Percentiles rank a stretch among this genome's conserved stretches.
Conservation (phyloP, 768 basidiomycete genomes). For the Termitomyces sp. region DNA sequence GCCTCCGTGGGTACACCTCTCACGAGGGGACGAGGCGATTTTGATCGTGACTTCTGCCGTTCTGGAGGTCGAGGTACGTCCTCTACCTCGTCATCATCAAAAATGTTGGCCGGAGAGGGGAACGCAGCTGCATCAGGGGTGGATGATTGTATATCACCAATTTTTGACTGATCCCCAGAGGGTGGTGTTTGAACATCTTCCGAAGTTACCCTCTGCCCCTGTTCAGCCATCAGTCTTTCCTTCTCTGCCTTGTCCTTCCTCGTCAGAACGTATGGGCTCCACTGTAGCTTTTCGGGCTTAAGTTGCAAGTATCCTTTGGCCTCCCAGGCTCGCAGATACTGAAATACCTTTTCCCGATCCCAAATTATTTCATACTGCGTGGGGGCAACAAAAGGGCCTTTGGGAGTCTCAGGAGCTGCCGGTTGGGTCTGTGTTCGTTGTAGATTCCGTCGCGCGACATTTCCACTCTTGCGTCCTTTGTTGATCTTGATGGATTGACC, state of each 20-base stretch:
- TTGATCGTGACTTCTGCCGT: constrained; percentile 4
- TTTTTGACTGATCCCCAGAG: background rate
- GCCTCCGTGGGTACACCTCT: constrained; percentile 1
- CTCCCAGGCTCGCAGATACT: constrained; percentile 66
- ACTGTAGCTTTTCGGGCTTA: constrained; percentile 83
- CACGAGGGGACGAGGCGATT: constrained; percentile 4
- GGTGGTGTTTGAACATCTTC: background rate
- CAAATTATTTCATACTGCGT: constrained; percentile 71
- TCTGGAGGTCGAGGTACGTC: constrained; percentile 12
- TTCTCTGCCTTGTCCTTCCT: constrained; percentile 15
- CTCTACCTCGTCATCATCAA: constrained; percentile 18
- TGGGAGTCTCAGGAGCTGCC: constrained; percentile 31
- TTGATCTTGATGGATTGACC: constrained; percentile 74
- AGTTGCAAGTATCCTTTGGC: constrained; percentile 72
- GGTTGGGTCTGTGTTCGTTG: constrained; percentile 53
- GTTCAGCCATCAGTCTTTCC: constrained; percentile 9
- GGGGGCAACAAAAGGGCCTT: constrained; percentile 56
- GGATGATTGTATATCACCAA: background rate
- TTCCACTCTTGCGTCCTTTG: constrained; percentile 60
- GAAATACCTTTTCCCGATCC: constrained; percentile 60
- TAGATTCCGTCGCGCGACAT: constrained; percentile 53
- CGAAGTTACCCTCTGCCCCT: constrained; percentile 4
- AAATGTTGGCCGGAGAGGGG: constrained; percentile 15
- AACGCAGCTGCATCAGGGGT: constrained; percentile 4
- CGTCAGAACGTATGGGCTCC: constrained; percentile 78